Evolutionary conservation across 805 yeast species (phyloP), one percentile per base, ranked within the genome.

Genomic region (Metschnikowia peoriensis): DNA sequence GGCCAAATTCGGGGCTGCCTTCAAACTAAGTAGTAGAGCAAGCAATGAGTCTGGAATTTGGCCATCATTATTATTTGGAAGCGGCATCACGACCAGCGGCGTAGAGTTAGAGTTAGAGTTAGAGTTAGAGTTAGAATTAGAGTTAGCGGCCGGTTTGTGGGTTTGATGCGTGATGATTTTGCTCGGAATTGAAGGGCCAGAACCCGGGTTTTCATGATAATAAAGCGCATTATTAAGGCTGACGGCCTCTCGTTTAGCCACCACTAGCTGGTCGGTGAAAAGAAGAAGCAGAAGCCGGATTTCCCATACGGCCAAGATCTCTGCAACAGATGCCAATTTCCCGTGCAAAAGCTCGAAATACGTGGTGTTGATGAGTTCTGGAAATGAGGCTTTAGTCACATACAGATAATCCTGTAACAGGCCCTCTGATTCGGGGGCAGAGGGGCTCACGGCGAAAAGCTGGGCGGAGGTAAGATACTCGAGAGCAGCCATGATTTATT

Each of bases 1-100:
- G 28, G 65, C 59, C 52, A 78, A 49, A 51, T 72, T 77, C 6
- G 81, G 76, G 1, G 74, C 69, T 32, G 76, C 68, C 52, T 72
- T 78, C 47, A 80, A 64, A 49, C 80, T 63, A 34, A 76, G 65
- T 28, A 80, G 50, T 22, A 77, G 46, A 38, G 60, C 53, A 28
- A 74, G 53, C 37, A 74, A 57, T 49, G 57, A 59, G 55, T 66
- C 63, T 10, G 61, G 55, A n/a, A 73, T 65, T 8, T 43, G 35
- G 7, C 67, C 60, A 32, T 66, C 61, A 40, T 70, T 72, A 49
- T 71, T 72, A 41, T 68, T 68, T 10, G 77, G 77, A 16, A 75
- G 59, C 5, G 77, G 78, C 47, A 65, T 68, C 1, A 69, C 61
- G 4, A 48, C 38, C 14, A 38, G 37, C 10, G 42, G 34, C 14